phyloP scores from a whole-genome alignment of 768 basidiomycete species.

The Kwoniella heveanensis region DNA sequence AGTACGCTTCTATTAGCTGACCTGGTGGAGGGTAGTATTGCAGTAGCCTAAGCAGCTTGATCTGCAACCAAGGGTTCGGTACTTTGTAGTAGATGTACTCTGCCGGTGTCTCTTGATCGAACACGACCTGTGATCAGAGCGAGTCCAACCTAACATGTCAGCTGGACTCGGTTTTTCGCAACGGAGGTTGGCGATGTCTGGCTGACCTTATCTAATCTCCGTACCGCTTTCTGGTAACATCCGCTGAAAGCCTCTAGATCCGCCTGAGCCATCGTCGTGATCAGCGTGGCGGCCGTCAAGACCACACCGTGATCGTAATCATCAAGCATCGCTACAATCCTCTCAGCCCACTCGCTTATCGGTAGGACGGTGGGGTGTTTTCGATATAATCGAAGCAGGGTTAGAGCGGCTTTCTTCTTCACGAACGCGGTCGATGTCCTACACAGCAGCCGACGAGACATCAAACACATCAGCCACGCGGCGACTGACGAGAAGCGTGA shows the following conservation, averaged over 20 bases:
- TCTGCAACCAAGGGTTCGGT: slow-evolving; percentile 95
- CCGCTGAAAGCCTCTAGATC: slow-evolving; percentile 85
- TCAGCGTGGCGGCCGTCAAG: slow-evolving; percentile 86
- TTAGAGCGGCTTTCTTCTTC: slow-evolving; percentile 97
- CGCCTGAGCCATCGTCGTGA: slow-evolving; percentile 92
- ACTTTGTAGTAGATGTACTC: slow-evolving; percentile 98
- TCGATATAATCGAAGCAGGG: slow-evolving; percentile 85
- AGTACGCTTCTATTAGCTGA: slow-evolving; percentile 54
- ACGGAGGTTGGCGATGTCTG: too few species aligned
- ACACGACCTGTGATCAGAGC: slow-evolving; percentile 66
- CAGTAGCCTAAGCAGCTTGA: slow-evolving; percentile 85
- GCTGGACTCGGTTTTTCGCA: too few species aligned
- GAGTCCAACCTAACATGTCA: neutral
- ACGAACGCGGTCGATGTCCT: slow-evolving; percentile 95
- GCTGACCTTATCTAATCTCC: slow-evolving; percentile 76
- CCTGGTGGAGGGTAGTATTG: slow-evolving; percentile 97
- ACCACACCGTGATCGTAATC: slow-evolving; percentile 91
- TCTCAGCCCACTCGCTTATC: slow-evolving; percentile 90
- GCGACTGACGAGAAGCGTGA: too few species aligned
- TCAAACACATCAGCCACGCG: too few species aligned
- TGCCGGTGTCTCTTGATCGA: slow-evolving; percentile 82
- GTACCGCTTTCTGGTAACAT: slow-evolving; percentile 92
- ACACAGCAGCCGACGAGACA: too few species aligned
- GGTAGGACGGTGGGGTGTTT: slow-evolving; percentile 95
- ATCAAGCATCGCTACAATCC: slow-evolving; percentile 94